Percentiles rank a stretch among this genome's conserved stretches.
Evolutionary conservation across 2,329 filamentous ascomycete species (phyloP).

Genomic region (Tolypocladium paradoxum): DNA sequence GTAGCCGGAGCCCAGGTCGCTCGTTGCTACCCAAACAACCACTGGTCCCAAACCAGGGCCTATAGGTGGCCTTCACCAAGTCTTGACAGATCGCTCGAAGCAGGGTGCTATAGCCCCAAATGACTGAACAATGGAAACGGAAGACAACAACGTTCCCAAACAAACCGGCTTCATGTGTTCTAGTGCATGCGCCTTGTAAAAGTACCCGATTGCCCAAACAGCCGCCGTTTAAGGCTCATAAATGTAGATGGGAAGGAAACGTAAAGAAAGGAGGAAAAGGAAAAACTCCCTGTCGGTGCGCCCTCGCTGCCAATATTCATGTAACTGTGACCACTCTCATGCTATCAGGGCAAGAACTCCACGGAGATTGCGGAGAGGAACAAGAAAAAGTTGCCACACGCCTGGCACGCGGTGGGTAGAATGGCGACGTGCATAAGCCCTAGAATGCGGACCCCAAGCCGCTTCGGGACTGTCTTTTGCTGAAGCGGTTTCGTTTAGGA

Average conservation of each 20-base stretch:
- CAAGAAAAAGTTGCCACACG: background rate
- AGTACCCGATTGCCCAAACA: background rate
- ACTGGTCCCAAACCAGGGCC: background rate
- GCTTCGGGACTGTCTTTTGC: conserved; percentile 87
- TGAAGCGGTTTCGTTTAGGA: conserved; percentile 60
- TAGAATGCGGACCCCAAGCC: conserved; percentile 84
- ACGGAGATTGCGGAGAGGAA: background rate
- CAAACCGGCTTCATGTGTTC: background rate
- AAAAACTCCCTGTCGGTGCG: conserved; percentile 19
- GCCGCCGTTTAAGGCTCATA: background rate
- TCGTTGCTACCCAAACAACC: too few relatives aligned
- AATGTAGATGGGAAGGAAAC: background rate
- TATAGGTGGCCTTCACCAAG: too few relatives aligned
- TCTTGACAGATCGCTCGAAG: too few relatives aligned
- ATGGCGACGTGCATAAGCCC: background rate
- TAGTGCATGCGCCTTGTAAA: background rate
- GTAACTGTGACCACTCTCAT: conserved; percentile 10
- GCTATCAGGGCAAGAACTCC: background rate
- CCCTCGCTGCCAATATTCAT: conserved; percentile 22
- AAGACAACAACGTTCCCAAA: background rate
- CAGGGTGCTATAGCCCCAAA: too few relatives aligned
- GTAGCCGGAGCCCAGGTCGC: too few relatives aligned
- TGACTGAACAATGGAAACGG: background rate
- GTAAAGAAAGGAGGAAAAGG: conserved; percentile 4
- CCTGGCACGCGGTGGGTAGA: background rate